These are phyloP conservation scores for Solanum medicagineum DNA, from an alignment of 257 asterid species.

Conservation along the genomic window DNA sequence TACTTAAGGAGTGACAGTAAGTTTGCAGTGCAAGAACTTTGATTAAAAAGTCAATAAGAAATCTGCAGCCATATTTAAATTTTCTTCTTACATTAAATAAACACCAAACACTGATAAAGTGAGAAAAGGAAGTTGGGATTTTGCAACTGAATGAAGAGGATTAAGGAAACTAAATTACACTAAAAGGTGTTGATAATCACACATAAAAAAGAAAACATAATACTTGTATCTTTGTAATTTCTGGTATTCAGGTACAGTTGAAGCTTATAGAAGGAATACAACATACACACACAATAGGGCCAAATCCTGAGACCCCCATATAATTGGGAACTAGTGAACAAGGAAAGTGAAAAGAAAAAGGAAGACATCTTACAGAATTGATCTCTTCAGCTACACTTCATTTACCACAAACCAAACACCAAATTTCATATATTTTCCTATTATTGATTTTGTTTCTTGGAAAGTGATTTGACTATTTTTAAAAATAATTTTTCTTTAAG, in stretches of 20 bases:
- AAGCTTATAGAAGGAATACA: neutral
- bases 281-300: neutral
- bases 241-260: neutral
- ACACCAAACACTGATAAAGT: neutral
- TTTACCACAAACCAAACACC: neutral
- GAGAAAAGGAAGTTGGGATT: slow-evolving; percentile 1
- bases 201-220: neutral
- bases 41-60: neutral
- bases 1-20: neutral
- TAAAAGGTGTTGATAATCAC: neutral
- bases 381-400: neutral
- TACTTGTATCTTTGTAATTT: neutral
- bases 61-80: neutral
- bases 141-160: neutral
- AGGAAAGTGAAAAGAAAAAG: neutral
- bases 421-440: neutral
- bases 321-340: neutral
- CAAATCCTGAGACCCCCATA: neutral
- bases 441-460: neutral
- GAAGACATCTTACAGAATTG: neutral
- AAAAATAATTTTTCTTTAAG: too few species aligned
- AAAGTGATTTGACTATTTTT: too few species aligned
- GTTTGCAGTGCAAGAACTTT: neutral
- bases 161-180: neutral
- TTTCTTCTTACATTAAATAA: neutral